These are phyloP conservation scores for Exophiala bonariae DNA, from an alignment of 2,329 filamentous ascomycete genomes.

Conservation along the genomic window DNA sequence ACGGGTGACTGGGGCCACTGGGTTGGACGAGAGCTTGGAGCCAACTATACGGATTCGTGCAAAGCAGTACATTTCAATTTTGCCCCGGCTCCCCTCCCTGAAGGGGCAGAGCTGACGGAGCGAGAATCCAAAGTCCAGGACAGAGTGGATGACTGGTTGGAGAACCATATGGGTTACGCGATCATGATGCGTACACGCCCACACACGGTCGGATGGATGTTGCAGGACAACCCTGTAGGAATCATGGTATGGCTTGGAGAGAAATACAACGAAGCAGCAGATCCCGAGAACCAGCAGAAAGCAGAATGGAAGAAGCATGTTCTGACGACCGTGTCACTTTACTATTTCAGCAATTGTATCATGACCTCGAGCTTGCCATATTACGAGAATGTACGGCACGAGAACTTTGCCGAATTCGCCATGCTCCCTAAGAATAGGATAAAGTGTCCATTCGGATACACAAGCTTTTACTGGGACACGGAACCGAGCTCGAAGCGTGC, in stretches of 20 bases:
- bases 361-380: conserved; percentile 15
- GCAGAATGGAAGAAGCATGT: conserved; percentile 13
- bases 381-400: conserved; percentile 17
- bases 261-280: conserved; percentile 46
- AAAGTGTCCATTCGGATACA: too few species aligned
- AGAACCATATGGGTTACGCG: conserved; percentile 19
- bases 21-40: too few species aligned
- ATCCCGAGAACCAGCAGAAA: conserved; percentile 9
- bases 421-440: too few species aligned
- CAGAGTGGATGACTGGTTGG: conserved; percentile 14
- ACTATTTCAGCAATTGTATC: conserved; percentile 18
- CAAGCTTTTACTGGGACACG: too few species aligned
- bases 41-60: too few species aligned
- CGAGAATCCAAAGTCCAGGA: conserved; percentile 12
- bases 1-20: too few species aligned
- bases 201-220: conserved; percentile 68
- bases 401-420: conserved; percentile 14
- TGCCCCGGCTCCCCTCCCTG: too few species aligned
- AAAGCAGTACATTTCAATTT: too few species aligned
- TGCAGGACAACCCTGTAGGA: conserved; percentile 69
- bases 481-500: too few species aligned
- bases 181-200: conserved; percentile 65
- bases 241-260: conserved; percentile 78
- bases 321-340: conserved; percentile 17
- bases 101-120: too few species aligned